Evolutionary conservation across 2,329 filamentous ascomycete species (phyloP), one percentile per base, ranked within the genome.

Genomic region (Aspergillus sp.): DNA sequence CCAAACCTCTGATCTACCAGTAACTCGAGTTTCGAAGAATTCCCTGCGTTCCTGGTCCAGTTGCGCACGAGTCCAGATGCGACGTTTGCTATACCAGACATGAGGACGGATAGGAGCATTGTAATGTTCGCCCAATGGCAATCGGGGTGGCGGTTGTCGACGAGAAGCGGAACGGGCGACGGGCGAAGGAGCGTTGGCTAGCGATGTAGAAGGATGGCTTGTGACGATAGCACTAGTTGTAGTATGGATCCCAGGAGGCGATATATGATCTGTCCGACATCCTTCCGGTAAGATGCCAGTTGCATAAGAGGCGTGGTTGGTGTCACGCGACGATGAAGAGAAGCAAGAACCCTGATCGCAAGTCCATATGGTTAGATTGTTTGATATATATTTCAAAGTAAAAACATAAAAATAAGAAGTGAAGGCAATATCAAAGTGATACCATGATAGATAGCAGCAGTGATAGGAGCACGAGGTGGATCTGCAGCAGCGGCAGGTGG

Each of bases 21-120:
- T 86, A 11, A 94, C 88, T 37, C 89, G 75, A 1, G 90, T 96
- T 48, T 96, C 90, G 66, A 95, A 97, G 73, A 94, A 96, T 49
- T 89, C 89, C 39, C 70, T 71, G 39, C 91, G 79, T 68, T 95
- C 88, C 29, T 75, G 75, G 46, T 82, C 79, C 2, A 95, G 72
- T 42, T 84, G 72, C 11, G 68, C 60, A n/a, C 78, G 80, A 1
- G 86, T 90, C 87, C 87, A 94, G 11, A 70, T 66, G 13, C 79
- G 79, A 42, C 76, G 74, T 48, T 75, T 77, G 44, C 83, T 80
- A 9, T 71, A 71, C 86, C 86, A 90, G 43, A 76, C 68, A 54
- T 86, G 84, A 1, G 74, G 75, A 36, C 78, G 77, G 33, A 90
- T 70, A 1, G 85, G 84, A 53, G 79, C 78, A 57, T 88, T 86